Evolutionary conservation across 345 rosid species (phyloP), one percentile per base, ranked within the genome.

Genomic region (Ricinus communis): DNA sequence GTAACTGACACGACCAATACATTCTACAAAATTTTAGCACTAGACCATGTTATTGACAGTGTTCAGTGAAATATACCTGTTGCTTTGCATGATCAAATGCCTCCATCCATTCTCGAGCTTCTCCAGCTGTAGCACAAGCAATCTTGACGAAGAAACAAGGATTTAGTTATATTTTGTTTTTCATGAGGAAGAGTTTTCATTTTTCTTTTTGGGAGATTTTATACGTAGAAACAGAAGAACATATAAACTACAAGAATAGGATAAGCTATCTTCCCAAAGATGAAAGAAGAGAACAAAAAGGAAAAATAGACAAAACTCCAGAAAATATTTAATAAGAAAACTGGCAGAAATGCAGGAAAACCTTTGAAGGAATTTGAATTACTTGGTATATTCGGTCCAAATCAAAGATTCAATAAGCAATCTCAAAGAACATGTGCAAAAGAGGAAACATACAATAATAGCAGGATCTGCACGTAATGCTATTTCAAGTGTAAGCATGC

Each of bases 81-180:
- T 95, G 96, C 85, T 92, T 95, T 76, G 97, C 97, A 46, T 84
- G 85, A 75, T 92, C 90, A 87, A 95, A 95, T 68, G 99, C 99
- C 72, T 95, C 97, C 77, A 85, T 82, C 99, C 99, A 95, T 74
- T 89, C 87, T 47, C 74, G 71, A 73, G 89, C 88, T 85, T 95
- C 97, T 81, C 91, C 99, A 76, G 96, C 96, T 1, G 90, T 79
- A 69, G 87, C 85, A 84, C 97, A 92, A 74, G 96, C 99, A 85
- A 95, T 90, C 99, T 94, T 70, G 52, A 83, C 86, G 63, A 60
- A 65, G 73, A 68, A 71, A 74, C 47, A 80, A 67, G 36, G 62
- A 71, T 30, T 71, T 54, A 62, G 65, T 45, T 52, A n/a, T 57
- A 49, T 66, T 38, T 51, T 69, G 27, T 68, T 52, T 36, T 66